Percentiles rank a stretch among this genome's conserved stretches.
These are phyloP conservation scores for Leishmania amazonensis DNA, from an alignment of 208 protist genomes.

Conservation along the genomic window DNA sequence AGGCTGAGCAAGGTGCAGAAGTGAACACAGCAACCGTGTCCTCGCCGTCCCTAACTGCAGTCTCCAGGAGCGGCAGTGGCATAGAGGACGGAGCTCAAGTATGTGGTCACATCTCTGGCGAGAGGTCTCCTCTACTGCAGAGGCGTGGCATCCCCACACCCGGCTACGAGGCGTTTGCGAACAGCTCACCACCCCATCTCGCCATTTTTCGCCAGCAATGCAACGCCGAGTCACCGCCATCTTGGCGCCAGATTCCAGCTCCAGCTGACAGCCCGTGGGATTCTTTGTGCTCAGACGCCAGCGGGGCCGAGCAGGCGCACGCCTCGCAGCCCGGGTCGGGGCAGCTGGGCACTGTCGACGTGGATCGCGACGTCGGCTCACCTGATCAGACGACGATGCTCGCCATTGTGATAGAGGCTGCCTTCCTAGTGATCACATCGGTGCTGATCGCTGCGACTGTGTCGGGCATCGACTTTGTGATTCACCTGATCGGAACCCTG, in stretches of 20 bases:
- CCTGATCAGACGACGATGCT: constrained; percentile 69
- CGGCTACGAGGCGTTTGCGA: constrained; percentile 20
- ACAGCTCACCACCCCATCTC: constrained; percentile 9
- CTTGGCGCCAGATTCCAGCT: too few species aligned
- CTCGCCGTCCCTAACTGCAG: background rate
- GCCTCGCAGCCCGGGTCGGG: background rate
- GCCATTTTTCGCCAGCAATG: background rate
- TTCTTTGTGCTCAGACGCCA: background rate
- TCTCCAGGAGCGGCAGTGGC: background rate
- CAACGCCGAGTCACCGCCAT: background rate
- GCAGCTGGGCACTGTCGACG: constrained; percentile 19
- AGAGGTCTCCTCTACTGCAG: constrained; percentile 27
- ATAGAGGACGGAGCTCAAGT: background rate
- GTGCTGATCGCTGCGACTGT: constrained; percentile 50
- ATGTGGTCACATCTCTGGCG: background rate
- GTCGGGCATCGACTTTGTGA: constrained; percentile 69
- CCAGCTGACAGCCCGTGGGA: background rate
- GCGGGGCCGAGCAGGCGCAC: background rate
- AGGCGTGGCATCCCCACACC: background rate
- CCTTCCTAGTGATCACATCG: constrained; percentile 50
- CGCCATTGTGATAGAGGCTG: constrained; percentile 67
- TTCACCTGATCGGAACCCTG: constrained; percentile 65
- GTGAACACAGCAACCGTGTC: background rate
- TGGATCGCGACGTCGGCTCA: constrained; percentile 70
- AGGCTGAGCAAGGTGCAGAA: background rate